Evolutionary conservation across 768 basidiomycete species (phyloP).

Genomic region (Steccherinum ochraceum): DNA sequence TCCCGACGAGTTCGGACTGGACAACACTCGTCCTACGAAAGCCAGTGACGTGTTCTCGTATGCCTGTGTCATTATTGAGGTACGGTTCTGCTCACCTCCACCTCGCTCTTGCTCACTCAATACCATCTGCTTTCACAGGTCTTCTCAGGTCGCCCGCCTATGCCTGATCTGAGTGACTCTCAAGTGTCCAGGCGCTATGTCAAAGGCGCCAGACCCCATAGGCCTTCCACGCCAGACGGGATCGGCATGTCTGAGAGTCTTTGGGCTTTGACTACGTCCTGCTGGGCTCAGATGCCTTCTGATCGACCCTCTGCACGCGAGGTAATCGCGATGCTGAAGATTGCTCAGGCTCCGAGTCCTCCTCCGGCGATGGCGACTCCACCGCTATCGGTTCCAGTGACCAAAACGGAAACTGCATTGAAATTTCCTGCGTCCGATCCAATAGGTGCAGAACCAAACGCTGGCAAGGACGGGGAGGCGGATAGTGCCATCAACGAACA

Average conservation of each 20-base stretch:
- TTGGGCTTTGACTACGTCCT: background rate
- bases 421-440: too few relatives aligned
- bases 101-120: background rate
- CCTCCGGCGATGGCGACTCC: too few relatives aligned
- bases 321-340: too few relatives aligned
- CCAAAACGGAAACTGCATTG: too few relatives aligned
- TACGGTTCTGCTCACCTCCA: background rate
- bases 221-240: background rate
- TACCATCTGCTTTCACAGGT: background rate
- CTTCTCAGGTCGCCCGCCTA: background rate
- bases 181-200: background rate
- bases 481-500: too few relatives aligned
- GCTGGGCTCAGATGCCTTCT: background rate
- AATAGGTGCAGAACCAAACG: too few relatives aligned
- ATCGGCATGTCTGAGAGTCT: background rate
- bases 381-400: too few relatives aligned
- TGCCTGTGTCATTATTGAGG: background rate
- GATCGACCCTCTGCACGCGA: background rate
- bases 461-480: too few relatives aligned
- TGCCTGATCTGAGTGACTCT: background rate
- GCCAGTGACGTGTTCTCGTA: background rate
- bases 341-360: too few relatives aligned
- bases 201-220: background rate
- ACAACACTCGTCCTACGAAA: background rate
- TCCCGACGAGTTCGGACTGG: background rate